phyloP scores from a whole-genome alignment of 768 basidiomycete genomes.

The Xanthoconium purpureum region DNA sequence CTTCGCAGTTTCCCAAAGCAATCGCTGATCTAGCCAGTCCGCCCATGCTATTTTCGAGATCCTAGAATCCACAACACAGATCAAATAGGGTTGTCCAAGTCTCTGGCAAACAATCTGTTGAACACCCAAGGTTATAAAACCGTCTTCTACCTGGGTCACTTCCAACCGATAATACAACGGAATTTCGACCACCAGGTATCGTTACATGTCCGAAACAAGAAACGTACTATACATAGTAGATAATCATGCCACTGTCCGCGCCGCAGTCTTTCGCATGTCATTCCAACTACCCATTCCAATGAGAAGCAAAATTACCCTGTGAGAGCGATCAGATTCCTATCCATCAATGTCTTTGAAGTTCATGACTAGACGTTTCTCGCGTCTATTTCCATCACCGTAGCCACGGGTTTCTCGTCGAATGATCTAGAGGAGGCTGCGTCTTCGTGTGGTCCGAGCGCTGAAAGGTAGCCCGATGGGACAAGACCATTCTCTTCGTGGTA shows the following conservation, averaged over 20 bases:
- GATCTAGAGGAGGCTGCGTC: conserved; percentile 9
- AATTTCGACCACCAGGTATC: too few relatives aligned
- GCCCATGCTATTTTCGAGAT: neutral
- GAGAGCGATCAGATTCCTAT: neutral
- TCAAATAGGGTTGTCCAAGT: conserved; percentile 48
- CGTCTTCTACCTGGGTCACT: neutral
- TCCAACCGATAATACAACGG: neutral
- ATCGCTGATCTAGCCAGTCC: conserved; percentile 50
- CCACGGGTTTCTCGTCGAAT: conserved; percentile 10
- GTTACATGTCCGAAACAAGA: conserved; percentile 9
- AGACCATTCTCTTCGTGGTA: conserved; percentile 28
- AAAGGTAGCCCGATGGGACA: conserved; percentile 20
- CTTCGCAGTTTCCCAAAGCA: conserved; percentile 53
- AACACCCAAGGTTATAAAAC: conserved; percentile 3
- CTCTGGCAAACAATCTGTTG: neutral
- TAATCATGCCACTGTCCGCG: neutral
- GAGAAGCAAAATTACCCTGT: neutral
- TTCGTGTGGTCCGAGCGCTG: conserved; percentile 8
- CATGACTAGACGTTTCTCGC: conserved; percentile 14
- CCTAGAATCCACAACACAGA: conserved; percentile 3
- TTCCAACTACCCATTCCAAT: conserved; percentile 5
- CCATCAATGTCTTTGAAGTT: neutral
- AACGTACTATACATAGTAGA: conserved; percentile 4
- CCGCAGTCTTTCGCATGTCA: neutral
- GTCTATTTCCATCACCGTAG: neutral